Evolutionary conservation across 352 stramenopile species (phyloP), one percentile per base, ranked within the genome.

Genomic region (Albugo candida): DNA sequence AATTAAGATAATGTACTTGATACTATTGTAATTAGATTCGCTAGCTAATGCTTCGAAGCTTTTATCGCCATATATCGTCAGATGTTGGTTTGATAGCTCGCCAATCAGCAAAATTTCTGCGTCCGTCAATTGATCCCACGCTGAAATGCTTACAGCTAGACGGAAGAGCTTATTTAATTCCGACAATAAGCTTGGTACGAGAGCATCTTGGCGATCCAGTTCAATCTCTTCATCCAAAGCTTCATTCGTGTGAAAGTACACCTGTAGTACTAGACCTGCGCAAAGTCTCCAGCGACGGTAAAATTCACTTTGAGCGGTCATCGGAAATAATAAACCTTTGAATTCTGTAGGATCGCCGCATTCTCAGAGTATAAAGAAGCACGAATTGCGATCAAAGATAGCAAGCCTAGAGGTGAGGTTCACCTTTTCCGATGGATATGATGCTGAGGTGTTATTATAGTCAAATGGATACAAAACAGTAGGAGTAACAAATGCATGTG

Each of bases 401-500:
- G 55, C 83, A 39, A 60, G 61, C 6, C 57, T 83, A 10, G 65
- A 76, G 56, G 73, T 86, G 3, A 43, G 38, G 38, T 43, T 19
- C 17, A 3, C 3, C 3, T 19, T 10, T 3, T 43, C 17, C 8
- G 8, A 3, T 43, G 38, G 38, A 3, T 8, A 24, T 8, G 8
- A 10, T 3, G 3, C 38, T 43, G 38, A 43, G 3, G 17, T 41
- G 3, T 19, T 24, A 10, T 19, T 10, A 3, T 41, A 19, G 43
- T 24, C 20, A 8, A 43, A 43, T 43, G 38, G 38, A 19, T 43
- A 24, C 8, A 43, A 24, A 24, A 8, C 38, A 24, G 38, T 87
- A 40, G 77, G 72, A 11, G 69, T 91, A 56, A 86, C 77, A 10
- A 87, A 91, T 49, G 77, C 77, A 38, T 87, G 77, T 45, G 58